These are phyloP conservation scores for Pestalotiopsis sp. DNA, from an alignment of 2,329 filamentous ascomycete genomes.

Conservation along the genomic window DNA sequence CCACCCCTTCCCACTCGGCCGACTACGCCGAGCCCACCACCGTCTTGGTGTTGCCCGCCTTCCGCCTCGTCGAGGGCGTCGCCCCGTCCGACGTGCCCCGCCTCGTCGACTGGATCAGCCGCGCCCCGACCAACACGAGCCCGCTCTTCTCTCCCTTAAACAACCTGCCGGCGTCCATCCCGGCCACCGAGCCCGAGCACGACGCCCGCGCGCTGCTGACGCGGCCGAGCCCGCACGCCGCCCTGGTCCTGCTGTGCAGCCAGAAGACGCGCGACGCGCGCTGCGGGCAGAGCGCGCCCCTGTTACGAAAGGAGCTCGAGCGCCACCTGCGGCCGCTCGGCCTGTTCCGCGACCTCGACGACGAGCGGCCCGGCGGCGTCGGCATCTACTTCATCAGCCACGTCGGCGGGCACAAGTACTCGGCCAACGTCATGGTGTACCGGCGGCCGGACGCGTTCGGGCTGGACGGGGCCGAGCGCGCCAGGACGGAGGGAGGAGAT, in stretches of 20 bases:
- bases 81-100: conserved; percentile 73
- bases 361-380: conserved; percentile 87
- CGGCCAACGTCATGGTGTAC: conserved; percentile 93
- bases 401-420: conserved; percentile 95
- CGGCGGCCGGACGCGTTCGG: conserved; percentile 64
- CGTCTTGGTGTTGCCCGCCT: conserved; percentile 82
- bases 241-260: conserved; percentile 89
- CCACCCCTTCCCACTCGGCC: conserved; percentile 68
- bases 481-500: conserved; percentile 37
- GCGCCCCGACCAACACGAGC: conserved; percentile 72
- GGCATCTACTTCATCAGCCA: conserved; percentile 97
- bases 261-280: conserved; percentile 93
- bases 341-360: conserved; percentile 83
- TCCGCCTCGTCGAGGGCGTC: conserved; percentile 81
- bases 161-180: conserved; percentile 36
- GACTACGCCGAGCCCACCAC: conserved; percentile 73
- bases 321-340: conserved; percentile 84
- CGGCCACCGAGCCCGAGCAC: conserved; percentile 31
- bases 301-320: conserved; percentile 87
- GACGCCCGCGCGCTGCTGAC: conserved; percentile 34
- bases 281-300: conserved; percentile 89
- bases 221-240: conserved; percentile 77
- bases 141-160: conserved; percentile 44
- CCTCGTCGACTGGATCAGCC: conserved; percentile 73
- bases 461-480: conserved; percentile 46